Evolutionary conservation across 2,329 filamentous ascomycete genomes (phyloP), one percentile per base, ranked within the genome.

Genomic region (Aphanoascus verrucosus): DNA sequence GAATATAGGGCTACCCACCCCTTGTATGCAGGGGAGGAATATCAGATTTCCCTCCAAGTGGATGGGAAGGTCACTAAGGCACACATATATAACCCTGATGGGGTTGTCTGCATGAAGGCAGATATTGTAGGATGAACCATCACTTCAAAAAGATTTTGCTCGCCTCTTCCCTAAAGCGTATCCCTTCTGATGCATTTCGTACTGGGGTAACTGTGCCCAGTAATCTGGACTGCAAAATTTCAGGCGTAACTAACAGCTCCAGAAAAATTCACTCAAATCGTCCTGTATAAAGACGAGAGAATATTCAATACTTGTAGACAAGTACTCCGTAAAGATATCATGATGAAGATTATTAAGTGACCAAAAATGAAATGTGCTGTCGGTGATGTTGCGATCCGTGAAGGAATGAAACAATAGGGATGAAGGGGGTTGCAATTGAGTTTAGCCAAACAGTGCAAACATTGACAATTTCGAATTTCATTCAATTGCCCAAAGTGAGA

Each of bases 1-100:
- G 63, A 60, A 2, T 78, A 78, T 59, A 64, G 75, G 11, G 75
- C 74, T 19, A 77, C 74, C 12, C 72, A 67, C 55, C 74, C 75
- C 3, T 56, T 77, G 17, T 78, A 77, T 67, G 74, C 69, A 1
- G 70, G 71, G 11, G 74, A 77, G 56, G 63, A 65, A 53, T 77
- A 77, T 62, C 63, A 67, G 44, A 66, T 75, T 57, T 60, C 72
- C 15, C 61, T 77, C 56, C 65, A 69, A 47, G 63, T 69, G 52
- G 68, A 64, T 17, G 63, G 57, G 5, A 62, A 60, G 9, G 62
- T 63, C 42, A 60, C 65, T 1, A 62, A 58, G 40, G 67, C 71
- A 20, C 62, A 66, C 55, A 70, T 72, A 45, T 53, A 68, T 41
- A 62, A 62, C 14, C 62, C 64, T 1, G 60, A 61, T 6, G 65